Evolutionary conservation across 768 basidiomycete species (phyloP).

Genomic region (Piloderma croceum): DNA sequence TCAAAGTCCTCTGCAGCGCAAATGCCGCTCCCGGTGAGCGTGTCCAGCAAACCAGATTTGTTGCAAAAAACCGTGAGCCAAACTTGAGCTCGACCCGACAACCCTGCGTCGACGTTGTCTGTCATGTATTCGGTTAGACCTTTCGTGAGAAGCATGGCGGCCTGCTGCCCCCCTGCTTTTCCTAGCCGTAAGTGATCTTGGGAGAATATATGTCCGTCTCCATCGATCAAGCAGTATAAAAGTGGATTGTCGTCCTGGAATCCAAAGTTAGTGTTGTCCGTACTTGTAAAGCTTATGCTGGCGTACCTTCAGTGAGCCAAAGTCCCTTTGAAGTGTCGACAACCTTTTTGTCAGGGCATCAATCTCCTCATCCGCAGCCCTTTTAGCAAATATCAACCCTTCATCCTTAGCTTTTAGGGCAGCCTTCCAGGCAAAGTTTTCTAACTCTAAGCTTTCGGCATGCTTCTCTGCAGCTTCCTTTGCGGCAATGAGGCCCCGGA

Average conservation of each 20-base stretch:
- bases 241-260: constrained; percentile 36
- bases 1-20: constrained; percentile 33
- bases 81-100: constrained; percentile 24
- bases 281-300: no score
- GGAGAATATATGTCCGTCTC: constrained; percentile 36
- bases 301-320: constrained; percentile 28
- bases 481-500: constrained; percentile 24
- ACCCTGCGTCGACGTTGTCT: constrained; percentile 17
- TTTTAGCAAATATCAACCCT: no score
- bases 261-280: no score
- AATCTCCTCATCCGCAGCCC: constrained; percentile 31
- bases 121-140: constrained; percentile 29
- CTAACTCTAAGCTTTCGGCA: constrained; percentile 34
- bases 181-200: constrained; percentile 26
- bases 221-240: constrained; percentile 33
- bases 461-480: constrained; percentile 26
- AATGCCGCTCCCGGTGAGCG: constrained; percentile 20
- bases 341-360: constrained; percentile 22
- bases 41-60: constrained; percentile 29
- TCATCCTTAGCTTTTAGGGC: constrained; percentile 29
- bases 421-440: constrained; percentile 36
- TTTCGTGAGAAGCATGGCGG: constrained; percentile 30
- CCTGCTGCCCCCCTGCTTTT: constrained; percentile 30
- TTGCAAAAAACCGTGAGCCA: constrained; percentile 36
- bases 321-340: constrained; percentile 25